phyloP scores from a whole-genome alignment of 768 basidiomycete genomes.

The Gymnopilus junonius region DNA sequence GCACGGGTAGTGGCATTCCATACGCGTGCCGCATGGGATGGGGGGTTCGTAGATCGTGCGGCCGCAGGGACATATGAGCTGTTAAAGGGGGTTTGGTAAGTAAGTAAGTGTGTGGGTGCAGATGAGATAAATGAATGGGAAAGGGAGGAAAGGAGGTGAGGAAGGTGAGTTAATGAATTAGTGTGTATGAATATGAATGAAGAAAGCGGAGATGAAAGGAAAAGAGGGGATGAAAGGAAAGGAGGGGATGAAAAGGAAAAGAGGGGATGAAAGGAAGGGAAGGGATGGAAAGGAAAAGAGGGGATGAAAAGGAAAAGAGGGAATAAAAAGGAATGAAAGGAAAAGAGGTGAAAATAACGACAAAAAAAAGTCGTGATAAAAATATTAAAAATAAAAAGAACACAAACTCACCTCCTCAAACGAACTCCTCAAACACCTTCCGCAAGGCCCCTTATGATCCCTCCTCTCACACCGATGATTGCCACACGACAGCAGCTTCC shows the following conservation, averaged over 20 bases:
- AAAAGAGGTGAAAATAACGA: not conserved
- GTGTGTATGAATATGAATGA: not conserved
- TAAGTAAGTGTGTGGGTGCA: no score
- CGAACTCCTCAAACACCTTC: conserved; percentile 81
- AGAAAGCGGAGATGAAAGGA: not conserved
- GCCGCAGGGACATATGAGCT: conserved; percentile 84
- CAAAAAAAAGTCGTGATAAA: not conserved
- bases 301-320: not conserved
- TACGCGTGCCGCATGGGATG: conserved; percentile 81
- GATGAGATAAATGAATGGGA: no score
- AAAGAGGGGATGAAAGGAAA: not conserved
- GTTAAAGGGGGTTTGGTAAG: not conserved
- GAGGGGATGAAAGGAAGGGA: not conserved
- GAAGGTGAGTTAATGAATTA: not conserved
- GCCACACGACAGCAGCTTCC: conserved; percentile 73
- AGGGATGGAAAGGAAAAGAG: not conserved
- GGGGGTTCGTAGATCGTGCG: conserved; percentile 90
- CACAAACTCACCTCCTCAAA: conserved; percentile 80
- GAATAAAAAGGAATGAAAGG: not conserved
- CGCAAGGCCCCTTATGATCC: conserved; percentile 87
- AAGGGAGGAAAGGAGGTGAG: no score
- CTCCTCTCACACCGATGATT: conserved; percentile 77
- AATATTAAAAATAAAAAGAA: no score
- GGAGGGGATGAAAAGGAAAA: conserved; percentile 1
- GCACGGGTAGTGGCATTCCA: conserved; percentile 85